Evolutionary conservation across 768 basidiomycete genomes (phyloP), one percentile per base, ranked within the genome.

Genomic region (Lactarius indigo): DNA sequence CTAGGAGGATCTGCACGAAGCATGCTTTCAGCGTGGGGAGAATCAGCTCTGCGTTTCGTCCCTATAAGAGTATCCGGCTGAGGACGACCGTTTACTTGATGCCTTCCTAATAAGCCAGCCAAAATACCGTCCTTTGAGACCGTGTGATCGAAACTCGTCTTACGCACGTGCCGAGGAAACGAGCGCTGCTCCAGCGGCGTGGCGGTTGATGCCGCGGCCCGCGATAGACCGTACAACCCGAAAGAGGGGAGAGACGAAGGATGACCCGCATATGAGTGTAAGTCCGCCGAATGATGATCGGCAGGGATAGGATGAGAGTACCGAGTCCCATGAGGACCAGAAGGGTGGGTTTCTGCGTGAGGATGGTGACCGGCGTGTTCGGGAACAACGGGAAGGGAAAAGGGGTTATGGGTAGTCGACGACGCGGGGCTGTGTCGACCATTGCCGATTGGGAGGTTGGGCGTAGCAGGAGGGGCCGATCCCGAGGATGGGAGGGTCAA

Each of bases 81-180:
- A 44, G 91, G 87, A 74, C 87, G 88, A 41, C 90, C 89, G 74
- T 92, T 90, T 69, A 91, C 87, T 75, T 92, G 90, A 78, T 93
- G 91, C 58, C 91, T 82, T 64, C 89, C 88, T 71, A 83, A 83
- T 58, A 85, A 76, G 50, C 84, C 85, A 35, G 79, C 73, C 65
- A 86, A 79, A 63, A 88, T 82, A 42, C 83, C 85, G 68, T 89
- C 87, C 69, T 84, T 85, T 42, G 84, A 83, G 47, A 96, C 88
- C 4, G 94, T 95, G 77, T 95, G 94, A 76, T 97, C 94, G 75
- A 95, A 96, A 77, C 92, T 94, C 56, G 94, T 93, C 81, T 97
- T 97, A 68, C 94, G 86, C 65, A 94, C 92, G 76, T 91, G 90
- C 66, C 89, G 85, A 61, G 94, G 92, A 74, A 94, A 92, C 35